Evolutionary conservation across 2,329 filamentous ascomycete genomes (phyloP).

Genomic region (Colletotrichum nymphaeae): DNA sequence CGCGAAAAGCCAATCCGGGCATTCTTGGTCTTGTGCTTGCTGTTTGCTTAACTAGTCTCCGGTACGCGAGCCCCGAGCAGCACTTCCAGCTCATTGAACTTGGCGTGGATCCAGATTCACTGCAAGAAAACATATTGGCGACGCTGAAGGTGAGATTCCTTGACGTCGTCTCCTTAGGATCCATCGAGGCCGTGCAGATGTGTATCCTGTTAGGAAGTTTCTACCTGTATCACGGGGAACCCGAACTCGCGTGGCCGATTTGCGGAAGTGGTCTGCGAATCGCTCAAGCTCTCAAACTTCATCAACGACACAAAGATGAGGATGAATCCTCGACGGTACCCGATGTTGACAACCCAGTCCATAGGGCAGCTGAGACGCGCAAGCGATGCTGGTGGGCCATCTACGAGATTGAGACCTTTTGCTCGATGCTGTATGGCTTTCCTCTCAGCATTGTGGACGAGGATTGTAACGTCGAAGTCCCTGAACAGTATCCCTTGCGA

Average conservation of each 20-base stretch:
- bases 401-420: not conserved
- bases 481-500: not conserved
- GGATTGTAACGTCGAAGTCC: not conserved
- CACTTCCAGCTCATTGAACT: not conserved
- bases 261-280: not conserved
- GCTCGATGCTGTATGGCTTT: not conserved
- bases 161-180: not conserved
- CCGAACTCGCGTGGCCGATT: not conserved
- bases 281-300: not conserved
- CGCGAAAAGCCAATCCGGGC: not conserved
- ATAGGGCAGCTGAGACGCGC: not conserved
- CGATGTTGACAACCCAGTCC: not conserved
- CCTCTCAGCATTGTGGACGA: not conserved
- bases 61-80: not conserved
- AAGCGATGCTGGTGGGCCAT: not conserved
- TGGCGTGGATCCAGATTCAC: not conserved
- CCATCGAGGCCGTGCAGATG: not conserved
- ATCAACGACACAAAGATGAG: not conserved
- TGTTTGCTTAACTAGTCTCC: not conserved
- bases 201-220: not conserved
- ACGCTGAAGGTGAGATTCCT: not conserved
- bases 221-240: not conserved
- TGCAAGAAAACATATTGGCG: not conserved
- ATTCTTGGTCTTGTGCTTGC: not conserved
- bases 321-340: not conserved